Evolutionary conservation across 1,284 basidiomycete species (phyloP).

Genomic region (Volvariella surrecta): DNA sequence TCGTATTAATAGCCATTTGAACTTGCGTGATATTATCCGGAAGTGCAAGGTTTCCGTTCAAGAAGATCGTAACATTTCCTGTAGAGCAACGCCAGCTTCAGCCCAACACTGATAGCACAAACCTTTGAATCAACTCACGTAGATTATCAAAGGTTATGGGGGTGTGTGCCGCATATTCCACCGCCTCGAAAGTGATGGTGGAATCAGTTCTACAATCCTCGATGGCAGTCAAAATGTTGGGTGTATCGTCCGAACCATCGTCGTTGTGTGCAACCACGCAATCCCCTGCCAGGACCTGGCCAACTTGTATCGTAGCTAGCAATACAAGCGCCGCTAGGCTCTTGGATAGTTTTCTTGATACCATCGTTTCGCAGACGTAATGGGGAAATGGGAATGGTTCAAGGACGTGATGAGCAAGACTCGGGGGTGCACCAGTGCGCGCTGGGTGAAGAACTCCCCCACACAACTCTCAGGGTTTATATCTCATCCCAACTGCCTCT

Average conservation of each 20-base stretch:
- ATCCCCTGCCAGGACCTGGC: constrained; percentile 9
- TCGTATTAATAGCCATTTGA: constrained; percentile 26
- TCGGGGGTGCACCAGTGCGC: too few relatives aligned
- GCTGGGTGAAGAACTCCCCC: too few relatives aligned
- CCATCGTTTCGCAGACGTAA: too few relatives aligned
- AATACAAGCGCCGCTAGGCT: too few relatives aligned
- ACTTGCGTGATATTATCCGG: constrained; percentile 33
- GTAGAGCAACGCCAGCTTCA: background rate
- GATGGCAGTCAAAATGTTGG: constrained; percentile 27
- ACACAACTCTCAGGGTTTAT: too few relatives aligned
- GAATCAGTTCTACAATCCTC: constrained; percentile 27
- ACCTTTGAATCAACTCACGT: constrained; percentile 18
- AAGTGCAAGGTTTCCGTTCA: constrained; percentile 39
- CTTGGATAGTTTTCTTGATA: too few relatives aligned
- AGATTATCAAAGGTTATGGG: constrained; percentile 25
- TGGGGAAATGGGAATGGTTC: too few relatives aligned
- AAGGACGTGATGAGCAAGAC: too few relatives aligned
- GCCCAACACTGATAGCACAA: background rate
- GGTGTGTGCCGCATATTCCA: constrained; percentile 31
- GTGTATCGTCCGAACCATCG: constrained; percentile 25
- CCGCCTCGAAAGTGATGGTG: constrained; percentile 27
- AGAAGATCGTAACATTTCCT: constrained; percentile 34
- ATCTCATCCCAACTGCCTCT: too few relatives aligned
- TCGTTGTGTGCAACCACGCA: constrained; percentile 14
- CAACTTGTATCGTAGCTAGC: too few relatives aligned